Conservation (phyloP, 495 filamentous ascomycete genomes). For the Chaetomidium leptoderma region DNA sequence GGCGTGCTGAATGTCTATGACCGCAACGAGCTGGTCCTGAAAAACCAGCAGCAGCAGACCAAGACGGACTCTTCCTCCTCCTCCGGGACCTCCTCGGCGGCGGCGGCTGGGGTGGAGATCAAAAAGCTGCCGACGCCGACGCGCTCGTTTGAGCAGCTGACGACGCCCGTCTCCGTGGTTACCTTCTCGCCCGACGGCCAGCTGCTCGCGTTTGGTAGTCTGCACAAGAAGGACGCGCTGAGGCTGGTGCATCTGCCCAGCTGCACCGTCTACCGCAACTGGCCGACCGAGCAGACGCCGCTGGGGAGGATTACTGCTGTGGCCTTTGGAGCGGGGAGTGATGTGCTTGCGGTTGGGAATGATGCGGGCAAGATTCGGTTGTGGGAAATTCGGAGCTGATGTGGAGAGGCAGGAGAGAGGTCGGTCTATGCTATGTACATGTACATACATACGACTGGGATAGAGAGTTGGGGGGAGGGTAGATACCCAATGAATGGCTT, state of each 20-base stretch:
- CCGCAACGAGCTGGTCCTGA: slow-evolving; percentile 56
- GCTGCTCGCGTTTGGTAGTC: slow-evolving; percentile 75
- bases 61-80: slow-evolving; percentile 32
- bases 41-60: slow-evolving; percentile 16
- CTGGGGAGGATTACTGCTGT: slow-evolving; percentile 78
- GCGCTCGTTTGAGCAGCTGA: slow-evolving; percentile 74
- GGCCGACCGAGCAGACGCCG: slow-evolving; percentile 88
- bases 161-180: slow-evolving; percentile 71
- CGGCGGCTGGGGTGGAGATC: slow-evolving; percentile 46
- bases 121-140: slow-evolving; percentile 64
- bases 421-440: background rate
- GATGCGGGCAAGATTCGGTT: slow-evolving; percentile 79
- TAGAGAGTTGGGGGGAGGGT: background rate
- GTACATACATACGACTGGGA: background rate
- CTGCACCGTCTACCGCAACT: slow-evolving; percentile 92
- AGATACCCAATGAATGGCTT: background rate
- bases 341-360: slow-evolving; percentile 77
- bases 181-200: slow-evolving; percentile 85
- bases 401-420: background rate
- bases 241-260: slow-evolving; percentile 84
- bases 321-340: slow-evolving; percentile 64
- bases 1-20: slow-evolving; percentile 95
- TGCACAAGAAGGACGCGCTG: slow-evolving; percentile 82
- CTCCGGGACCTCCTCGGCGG: too few species aligned
- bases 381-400: slow-evolving; percentile 69